Evolutionary conservation across 1,139 yeast genomes (phyloP).

Genomic region (Williopsis jadinii): DNA sequence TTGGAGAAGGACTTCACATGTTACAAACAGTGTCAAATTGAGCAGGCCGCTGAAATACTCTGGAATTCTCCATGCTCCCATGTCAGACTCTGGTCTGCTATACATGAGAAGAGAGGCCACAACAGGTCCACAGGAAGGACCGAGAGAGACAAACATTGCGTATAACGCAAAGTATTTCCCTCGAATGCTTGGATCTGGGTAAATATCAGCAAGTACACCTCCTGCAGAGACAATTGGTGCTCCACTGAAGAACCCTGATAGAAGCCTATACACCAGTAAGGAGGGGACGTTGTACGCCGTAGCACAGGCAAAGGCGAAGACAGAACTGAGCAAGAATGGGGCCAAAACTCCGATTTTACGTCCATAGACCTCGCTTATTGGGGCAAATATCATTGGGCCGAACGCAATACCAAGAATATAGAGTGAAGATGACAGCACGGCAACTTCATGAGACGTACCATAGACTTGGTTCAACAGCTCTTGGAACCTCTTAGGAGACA

Average conservation of each 20-base stretch:
- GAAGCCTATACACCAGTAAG: slow-evolving; percentile 40
- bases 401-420: slow-evolving; percentile 39
- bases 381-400: slow-evolving; percentile 38
- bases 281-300: slow-evolving; percentile 37
- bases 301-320: slow-evolving; percentile 45
- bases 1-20: slow-evolving; percentile 24
- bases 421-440: slow-evolving; percentile 39
- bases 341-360: slow-evolving; percentile 38
- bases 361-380: slow-evolving; percentile 39
- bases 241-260: slow-evolving; percentile 43
- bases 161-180: slow-evolving; percentile 30
- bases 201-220: slow-evolving; percentile 44
- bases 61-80: slow-evolving; percentile 39
- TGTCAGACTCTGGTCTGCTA: slow-evolving; percentile 32
- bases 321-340: slow-evolving; percentile 39
- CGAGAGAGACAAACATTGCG: slow-evolving; percentile 40
- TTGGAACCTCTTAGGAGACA: slow-evolving; percentile 25
- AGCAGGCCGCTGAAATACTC: slow-evolving; percentile 34
- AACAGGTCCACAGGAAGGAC: slow-evolving; percentile 49
- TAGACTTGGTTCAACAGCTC: slow-evolving; percentile 28
- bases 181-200: slow-evolving; percentile 16
- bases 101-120: slow-evolving; percentile 39
- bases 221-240: slow-evolving; percentile 53
- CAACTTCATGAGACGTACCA: slow-evolving; percentile 25
- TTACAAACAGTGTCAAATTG: slow-evolving; percentile 23